Percentiles rank a stretch among this genome's conserved stretches.
Evolutionary conservation across 306 rosid genomes (phyloP).

Genomic region (Bauhinia variegata): DNA sequence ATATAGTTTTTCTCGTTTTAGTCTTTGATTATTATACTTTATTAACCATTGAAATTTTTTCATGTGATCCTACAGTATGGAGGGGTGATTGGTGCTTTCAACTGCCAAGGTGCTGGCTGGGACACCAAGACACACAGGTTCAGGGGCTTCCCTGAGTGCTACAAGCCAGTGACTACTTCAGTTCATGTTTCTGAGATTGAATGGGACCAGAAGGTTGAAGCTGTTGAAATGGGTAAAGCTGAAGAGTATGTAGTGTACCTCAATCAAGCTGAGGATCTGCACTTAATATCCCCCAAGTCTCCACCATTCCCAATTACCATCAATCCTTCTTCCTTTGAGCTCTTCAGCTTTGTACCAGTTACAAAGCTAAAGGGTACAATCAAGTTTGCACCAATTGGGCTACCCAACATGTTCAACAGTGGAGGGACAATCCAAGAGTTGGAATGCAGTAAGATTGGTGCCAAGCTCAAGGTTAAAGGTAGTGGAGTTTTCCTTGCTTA

Average conservation of each 20-base stretch:
- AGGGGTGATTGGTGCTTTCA: conserved; percentile 88
- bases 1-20: too few species aligned
- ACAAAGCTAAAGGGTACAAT: conserved; percentile 38
- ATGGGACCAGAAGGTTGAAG: conserved; percentile 77
- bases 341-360: conserved; percentile 66
- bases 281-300: conserved; percentile 48
- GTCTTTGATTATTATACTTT: too few species aligned
- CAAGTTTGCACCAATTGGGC: conserved; percentile 81
- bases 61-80: conserved; percentile 58
- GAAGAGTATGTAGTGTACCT: conserved; percentile 64
- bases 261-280: conserved; percentile 52
- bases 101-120: conserved; percentile 97
- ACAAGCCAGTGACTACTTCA: conserved; percentile 57
- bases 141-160: conserved; percentile 66
- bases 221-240: conserved; percentile 56
- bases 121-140: conserved; percentile 62
- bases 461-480: conserved; percentile 67
- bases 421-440: conserved; percentile 68
- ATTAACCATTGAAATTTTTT: conserved; percentile 8
- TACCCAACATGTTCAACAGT: conserved; percentile 68
- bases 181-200: conserved; percentile 74
- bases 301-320: conserved; percentile 55
- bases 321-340: conserved; percentile 68
- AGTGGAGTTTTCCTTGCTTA: conserved; percentile 72
- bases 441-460: conserved; percentile 44